Evolutionary conservation across 139 green algal genomes (phyloP).

Genomic region (Closterium sp.): DNA sequence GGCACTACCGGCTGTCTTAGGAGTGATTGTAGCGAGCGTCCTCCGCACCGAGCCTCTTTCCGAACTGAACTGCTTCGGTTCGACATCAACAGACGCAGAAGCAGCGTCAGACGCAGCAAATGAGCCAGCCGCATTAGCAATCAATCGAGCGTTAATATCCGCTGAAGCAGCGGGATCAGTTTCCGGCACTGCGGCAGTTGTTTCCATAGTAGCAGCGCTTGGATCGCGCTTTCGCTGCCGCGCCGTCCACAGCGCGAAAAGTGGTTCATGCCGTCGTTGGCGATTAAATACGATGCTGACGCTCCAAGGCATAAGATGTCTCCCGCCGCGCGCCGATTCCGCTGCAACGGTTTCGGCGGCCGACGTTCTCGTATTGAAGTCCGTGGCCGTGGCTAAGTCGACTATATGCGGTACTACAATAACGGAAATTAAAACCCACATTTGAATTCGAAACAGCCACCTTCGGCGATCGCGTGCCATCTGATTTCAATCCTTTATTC

Average conservation of each 20-base stretch:
- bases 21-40: background rate
- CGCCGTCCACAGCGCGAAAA: too few relatives aligned
- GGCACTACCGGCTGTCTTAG: background rate
- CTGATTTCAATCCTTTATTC: too few relatives aligned
- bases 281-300: background rate
- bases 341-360: background rate
- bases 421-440: background rate
- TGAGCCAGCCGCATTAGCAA: background rate
- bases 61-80: background rate
- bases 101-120: background rate
- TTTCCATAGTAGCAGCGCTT: too few relatives aligned
- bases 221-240: too few relatives aligned
- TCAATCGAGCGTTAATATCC: too few relatives aligned
- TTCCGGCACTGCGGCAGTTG: too few relatives aligned
- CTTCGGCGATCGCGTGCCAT: background rate
- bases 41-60: background rate
- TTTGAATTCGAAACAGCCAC: too few relatives aligned
- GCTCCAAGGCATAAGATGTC: background rate
- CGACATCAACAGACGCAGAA: background rate
- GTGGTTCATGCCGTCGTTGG: background rate
- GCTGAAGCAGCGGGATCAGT: too few relatives aligned
- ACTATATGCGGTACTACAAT: background rate
- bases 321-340: background rate
- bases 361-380: background rate
- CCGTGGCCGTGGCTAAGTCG: background rate